A percentile compares a stretch with the other conserved stretches of the same genome.
Evolutionary conservation across 2,329 filamentous ascomycete genomes (phyloP).

Genomic region (Sclerotinia minor): DNA sequence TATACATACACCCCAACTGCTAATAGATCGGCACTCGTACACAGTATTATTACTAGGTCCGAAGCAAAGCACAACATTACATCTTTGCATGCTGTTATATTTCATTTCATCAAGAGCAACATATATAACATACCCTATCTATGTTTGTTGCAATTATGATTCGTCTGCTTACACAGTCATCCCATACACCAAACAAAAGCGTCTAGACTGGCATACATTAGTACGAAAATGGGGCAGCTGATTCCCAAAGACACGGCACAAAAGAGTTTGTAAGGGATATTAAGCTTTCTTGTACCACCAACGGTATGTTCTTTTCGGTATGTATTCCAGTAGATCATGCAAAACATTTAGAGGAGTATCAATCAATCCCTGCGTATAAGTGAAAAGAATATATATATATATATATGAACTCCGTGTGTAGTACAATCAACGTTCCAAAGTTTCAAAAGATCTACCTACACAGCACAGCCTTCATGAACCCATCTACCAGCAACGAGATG

Average conservation of each 20-base stretch:
- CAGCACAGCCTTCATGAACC: neutral
- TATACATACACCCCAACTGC: neutral
- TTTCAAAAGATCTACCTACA: too few species aligned
- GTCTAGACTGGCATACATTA: neutral
- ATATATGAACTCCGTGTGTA: too few species aligned
- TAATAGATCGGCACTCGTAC: neutral
- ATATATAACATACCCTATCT: too few species aligned
- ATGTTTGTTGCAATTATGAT: neutral
- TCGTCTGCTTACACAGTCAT: neutral
- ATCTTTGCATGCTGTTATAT: too few species aligned
- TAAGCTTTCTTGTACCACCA: neutral
- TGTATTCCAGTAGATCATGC: slow-evolving; percentile 4
- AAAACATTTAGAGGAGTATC: neutral
- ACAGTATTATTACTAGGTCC: too few species aligned
- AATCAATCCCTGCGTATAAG: neutral
- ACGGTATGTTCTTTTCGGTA: neutral
- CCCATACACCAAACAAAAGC: neutral
- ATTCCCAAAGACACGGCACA: neutral
- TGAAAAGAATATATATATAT: too few species aligned
- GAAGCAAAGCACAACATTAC: neutral
- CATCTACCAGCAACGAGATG: neutral
- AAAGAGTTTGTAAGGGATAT: neutral
- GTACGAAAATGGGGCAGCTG: neutral
- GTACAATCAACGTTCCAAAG: too few species aligned
- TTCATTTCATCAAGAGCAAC: neutral